phyloP scores from a whole-genome alignment of 192 early-diverging fungal species.

The Rhizophagus sp. region DNA sequence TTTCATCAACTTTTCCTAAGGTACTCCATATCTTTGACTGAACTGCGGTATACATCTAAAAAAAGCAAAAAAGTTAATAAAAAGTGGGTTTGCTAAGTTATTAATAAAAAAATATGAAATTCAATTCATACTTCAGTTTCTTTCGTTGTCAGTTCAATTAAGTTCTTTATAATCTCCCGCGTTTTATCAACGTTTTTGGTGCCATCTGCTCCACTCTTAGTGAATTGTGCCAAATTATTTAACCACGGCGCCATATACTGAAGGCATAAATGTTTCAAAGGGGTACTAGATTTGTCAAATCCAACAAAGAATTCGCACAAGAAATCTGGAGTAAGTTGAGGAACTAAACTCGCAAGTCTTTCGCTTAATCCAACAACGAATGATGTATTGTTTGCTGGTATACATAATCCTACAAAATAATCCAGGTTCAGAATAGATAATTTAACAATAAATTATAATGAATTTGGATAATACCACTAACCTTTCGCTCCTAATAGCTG shows the following conservation, averaged over 20 bases:
- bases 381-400: constrained; percentile 86
- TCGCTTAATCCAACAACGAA: constrained; percentile 85
- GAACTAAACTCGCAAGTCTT: constrained; percentile 71
- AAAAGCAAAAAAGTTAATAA: constrained; percentile 23
- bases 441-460: neutral
- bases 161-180: constrained; percentile 71
- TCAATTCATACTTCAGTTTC: constrained; percentile 61
- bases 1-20: constrained; percentile 76
- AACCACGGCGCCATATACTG: constrained; percentile 94
- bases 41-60: constrained; percentile 77
- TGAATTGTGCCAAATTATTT: constrained; percentile 69
- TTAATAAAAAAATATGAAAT: constrained; percentile 13
- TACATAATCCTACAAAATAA: constrained; percentile 65
- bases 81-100: neutral
- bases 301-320: constrained; percentile 82
- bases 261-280: constrained; percentile 76
- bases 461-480: neutral
- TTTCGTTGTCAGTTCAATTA: constrained; percentile 83
- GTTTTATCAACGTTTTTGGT: constrained; percentile 60
- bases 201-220: constrained; percentile 47
- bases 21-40: constrained; percentile 85
- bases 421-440: neutral
- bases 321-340: constrained; percentile 86
- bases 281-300: constrained; percentile 72
- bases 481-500: constrained; percentile 75